A percentile compares a stretch with the other conserved stretches of the same genome.
Conservation (phyloP, 2,329 filamentous ascomycete genomes). For the Ceratocystis colombiana region DNA sequence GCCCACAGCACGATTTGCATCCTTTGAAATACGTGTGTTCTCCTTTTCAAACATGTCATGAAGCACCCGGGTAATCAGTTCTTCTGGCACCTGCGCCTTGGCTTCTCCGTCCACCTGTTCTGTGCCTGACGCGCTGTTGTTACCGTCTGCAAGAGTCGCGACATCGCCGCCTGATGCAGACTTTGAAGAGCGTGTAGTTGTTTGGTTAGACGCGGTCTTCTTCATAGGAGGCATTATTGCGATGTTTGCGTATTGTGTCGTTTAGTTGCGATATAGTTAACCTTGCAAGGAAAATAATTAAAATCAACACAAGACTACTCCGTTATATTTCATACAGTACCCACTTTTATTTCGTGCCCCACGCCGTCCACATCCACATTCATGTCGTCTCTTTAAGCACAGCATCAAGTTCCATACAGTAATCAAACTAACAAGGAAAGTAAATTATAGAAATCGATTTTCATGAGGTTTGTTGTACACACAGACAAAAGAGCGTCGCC, state of each 20-base stretch:
- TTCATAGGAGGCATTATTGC: background rate
- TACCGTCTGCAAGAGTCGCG: constrained; percentile 28
- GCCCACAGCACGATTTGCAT: constrained; percentile 65
- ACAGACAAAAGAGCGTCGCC: constrained; percentile 21
- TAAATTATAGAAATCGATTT: constrained; percentile 21
- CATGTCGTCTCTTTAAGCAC: too few relatives aligned
- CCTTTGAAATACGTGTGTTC: constrained; percentile 61
- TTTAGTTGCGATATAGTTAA: too few relatives aligned
- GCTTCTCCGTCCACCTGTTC: constrained; percentile 31
- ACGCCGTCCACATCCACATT: too few relatives aligned
- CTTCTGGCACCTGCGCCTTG: constrained; percentile 52
- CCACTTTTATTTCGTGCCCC: too few relatives aligned
- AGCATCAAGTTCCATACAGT: background rate
- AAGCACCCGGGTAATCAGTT: constrained; percentile 64
- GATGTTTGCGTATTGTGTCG: background rate
- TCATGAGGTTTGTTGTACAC: constrained; percentile 24
- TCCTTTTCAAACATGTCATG: constrained; percentile 68
- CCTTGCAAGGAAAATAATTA: too few relatives aligned
- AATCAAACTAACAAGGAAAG: background rate
- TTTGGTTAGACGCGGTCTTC: constrained; percentile 25
- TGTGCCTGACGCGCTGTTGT: background rate
- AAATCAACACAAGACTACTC: too few relatives aligned
- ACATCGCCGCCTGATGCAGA: background rate
- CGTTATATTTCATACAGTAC: too few relatives aligned
- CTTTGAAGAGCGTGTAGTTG: background rate